Evolutionary conservation across 169 alveolate genomes (phyloP).

Genomic region (Plasmodium vinckei): DNA sequence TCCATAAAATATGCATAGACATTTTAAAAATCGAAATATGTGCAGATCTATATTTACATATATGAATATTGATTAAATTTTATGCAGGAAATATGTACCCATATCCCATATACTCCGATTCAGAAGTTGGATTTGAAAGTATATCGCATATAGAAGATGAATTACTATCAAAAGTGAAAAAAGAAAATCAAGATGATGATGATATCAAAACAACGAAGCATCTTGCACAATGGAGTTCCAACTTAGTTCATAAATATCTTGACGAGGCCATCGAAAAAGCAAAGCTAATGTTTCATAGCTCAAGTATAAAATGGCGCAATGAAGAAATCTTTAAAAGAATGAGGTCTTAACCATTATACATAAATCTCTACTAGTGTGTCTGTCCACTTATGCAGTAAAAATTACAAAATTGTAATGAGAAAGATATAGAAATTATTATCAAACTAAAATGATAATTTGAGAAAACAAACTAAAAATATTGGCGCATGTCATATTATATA

Average conservation of each 20-base stretch:
- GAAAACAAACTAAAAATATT: neutral
- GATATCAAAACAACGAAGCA: slow-evolving; percentile 68
- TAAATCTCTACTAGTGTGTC: neutral
- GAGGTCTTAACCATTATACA: slow-evolving; percentile 3
- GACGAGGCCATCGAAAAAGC: slow-evolving; percentile 67
- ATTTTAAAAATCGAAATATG: too few relatives aligned
- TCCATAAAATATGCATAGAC: too few relatives aligned
- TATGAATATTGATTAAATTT: neutral
- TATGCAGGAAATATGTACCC: slow-evolving; percentile 34
- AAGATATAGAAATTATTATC: neutral
- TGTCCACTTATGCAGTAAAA: neutral
- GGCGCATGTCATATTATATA: neutral
- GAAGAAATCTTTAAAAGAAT: slow-evolving; percentile 54
- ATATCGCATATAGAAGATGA: slow-evolving; percentile 69
- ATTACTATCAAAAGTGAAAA: slow-evolving; percentile 63
- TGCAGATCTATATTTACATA: too few relatives aligned
- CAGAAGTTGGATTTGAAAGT: slow-evolving; percentile 72
- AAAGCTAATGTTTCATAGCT: slow-evolving; percentile 29
- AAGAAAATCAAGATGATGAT: slow-evolving; percentile 76
- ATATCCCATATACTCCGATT: slow-evolving; percentile 60
- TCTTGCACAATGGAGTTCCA: slow-evolving; percentile 76
- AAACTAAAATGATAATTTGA: neutral
- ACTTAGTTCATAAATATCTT: slow-evolving; percentile 67
- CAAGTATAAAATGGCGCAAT: slow-evolving; percentile 41
- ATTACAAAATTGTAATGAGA: neutral